Evolutionary conservation across 2,329 filamentous ascomycete genomes (phyloP).

Genomic region (Claviceps sp.): DNA sequence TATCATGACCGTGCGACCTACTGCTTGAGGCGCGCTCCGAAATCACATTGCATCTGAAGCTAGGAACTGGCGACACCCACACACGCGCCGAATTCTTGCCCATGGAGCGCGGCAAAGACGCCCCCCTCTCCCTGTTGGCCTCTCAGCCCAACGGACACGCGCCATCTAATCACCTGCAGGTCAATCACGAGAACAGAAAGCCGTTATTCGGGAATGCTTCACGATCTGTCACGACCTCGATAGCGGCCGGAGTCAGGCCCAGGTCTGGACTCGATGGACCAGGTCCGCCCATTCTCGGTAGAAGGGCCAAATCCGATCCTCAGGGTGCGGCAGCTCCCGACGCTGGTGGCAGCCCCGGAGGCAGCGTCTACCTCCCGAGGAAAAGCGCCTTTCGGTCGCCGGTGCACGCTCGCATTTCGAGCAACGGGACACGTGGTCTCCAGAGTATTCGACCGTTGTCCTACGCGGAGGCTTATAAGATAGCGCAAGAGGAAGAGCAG

Average conservation of each 20-base stretch:
- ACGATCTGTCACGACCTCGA: neutral
- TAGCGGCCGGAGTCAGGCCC: constrained; percentile 2
- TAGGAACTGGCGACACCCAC: neutral
- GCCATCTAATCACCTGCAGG: constrained; percentile 17
- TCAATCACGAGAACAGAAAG: constrained; percentile 27
- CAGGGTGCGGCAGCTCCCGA: constrained; percentile 7
- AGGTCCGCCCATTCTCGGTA: neutral
- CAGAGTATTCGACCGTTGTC: constrained; percentile 23
- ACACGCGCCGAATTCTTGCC: neutral
- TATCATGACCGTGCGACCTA: constrained; percentile 2
- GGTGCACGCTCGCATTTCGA: constrained; percentile 22
- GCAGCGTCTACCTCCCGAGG: constrained; percentile 4
- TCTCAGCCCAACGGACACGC: neutral
- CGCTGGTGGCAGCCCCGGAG: constrained; percentile 4
- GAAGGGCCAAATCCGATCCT: constrained; percentile 15
- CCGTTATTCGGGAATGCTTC: constrained; percentile 23
- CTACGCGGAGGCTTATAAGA: constrained; percentile 28
- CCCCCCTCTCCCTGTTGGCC: neutral
- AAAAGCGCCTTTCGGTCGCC: constrained; percentile 13
- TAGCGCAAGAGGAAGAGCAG: constrained; percentile 19
- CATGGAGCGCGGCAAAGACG: constrained; percentile 5
- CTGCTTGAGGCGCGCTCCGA: constrained; percentile 4
- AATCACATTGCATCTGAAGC: neutral
- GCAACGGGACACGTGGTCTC: constrained; percentile 14
- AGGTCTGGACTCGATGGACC: neutral